Percentiles rank a stretch among this genome's conserved stretches.
These are phyloP conservation scores for Stenocarpella maydis DNA, from an alignment of 2,329 filamentous ascomycete species.

Conservation along the genomic window DNA sequence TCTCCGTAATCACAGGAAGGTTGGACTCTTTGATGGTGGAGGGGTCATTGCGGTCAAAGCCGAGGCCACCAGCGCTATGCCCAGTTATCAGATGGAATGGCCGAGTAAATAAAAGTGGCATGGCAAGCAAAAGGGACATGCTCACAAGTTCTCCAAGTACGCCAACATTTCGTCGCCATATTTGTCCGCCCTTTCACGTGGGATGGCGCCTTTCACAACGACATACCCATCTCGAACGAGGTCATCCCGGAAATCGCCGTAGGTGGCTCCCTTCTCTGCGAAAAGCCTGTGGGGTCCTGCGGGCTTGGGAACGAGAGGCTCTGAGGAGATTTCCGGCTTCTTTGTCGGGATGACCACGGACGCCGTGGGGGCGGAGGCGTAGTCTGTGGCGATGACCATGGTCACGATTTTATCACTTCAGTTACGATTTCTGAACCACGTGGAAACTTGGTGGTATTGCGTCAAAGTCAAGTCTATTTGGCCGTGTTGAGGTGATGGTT, in stretches of 20 bases:
- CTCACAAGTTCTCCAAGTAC: constrained; percentile 37
- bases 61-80: constrained; percentile 18
- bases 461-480: background rate
- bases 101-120: constrained; percentile 38
- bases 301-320: background rate
- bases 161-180: constrained; percentile 35
- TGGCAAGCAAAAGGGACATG: background rate
- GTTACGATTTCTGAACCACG: background rate
- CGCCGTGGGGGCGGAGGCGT: constrained; percentile 40
- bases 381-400: constrained; percentile 39
- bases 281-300: constrained; percentile 2
- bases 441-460: background rate
- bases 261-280: constrained; percentile 26
- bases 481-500: background rate
- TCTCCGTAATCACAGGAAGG: constrained; percentile 50
- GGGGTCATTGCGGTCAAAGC: constrained; percentile 35
- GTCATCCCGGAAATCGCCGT: constrained; percentile 55
- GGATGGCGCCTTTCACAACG: constrained; percentile 35
- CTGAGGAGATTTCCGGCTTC: background rate
- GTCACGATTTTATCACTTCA: background rate
- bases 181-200: constrained; percentile 27
- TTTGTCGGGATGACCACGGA: background rate
- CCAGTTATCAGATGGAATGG: background rate
- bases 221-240: constrained; percentile 49
- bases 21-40: constrained; percentile 33